A percentile compares a stretch with the other conserved stretches of the same genome.
These are phyloP conservation scores for Colletotrichum salicis DNA, from an alignment of 2,329 filamentous ascomycete species.

Conservation along the genomic window DNA sequence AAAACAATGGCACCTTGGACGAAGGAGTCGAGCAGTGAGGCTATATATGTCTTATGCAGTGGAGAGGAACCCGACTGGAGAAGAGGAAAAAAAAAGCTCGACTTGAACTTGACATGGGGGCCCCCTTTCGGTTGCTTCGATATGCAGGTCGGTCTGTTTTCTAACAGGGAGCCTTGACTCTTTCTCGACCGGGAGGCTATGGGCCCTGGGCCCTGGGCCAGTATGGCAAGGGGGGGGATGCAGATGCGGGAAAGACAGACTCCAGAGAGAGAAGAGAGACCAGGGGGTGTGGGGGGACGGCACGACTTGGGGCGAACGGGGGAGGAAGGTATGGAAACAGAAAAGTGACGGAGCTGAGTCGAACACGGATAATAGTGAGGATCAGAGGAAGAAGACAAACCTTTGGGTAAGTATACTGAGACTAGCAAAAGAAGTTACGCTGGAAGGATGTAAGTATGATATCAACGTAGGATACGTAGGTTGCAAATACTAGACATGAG, in stretches of 20 bases:
- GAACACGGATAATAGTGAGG: neutral
- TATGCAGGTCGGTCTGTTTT: slow-evolving; percentile 33
- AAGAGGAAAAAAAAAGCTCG: slow-evolving; percentile 33
- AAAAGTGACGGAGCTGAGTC: slow-evolving; percentile 23
- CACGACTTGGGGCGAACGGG: slow-evolving; percentile 33
- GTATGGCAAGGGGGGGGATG: slow-evolving; percentile 46
- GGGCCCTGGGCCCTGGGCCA: slow-evolving; percentile 24
- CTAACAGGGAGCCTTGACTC: slow-evolving; percentile 35
- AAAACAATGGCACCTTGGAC: slow-evolving; percentile 21
- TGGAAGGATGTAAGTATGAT: neutral
- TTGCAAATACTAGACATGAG: neutral
- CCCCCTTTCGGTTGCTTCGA: slow-evolving; percentile 26
- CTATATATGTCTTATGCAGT: slow-evolving; percentile 38
- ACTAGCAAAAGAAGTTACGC: neutral
- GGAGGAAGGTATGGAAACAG: neutral
- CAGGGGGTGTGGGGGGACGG: slow-evolving; percentile 22
- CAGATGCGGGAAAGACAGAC: neutral
- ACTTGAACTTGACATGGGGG: slow-evolving; percentile 26
- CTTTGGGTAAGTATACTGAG: neutral
- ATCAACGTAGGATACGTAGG: neutral
- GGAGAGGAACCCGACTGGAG: slow-evolving; percentile 27
- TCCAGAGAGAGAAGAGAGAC: slow-evolving; percentile 11
- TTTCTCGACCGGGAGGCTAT: slow-evolving; percentile 25
- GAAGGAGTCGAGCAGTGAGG: slow-evolving; percentile 37
- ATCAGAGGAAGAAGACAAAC: neutral